Evolutionary conservation across 129 eudicot species (phyloP).

Genomic region (Arctium lappa): DNA sequence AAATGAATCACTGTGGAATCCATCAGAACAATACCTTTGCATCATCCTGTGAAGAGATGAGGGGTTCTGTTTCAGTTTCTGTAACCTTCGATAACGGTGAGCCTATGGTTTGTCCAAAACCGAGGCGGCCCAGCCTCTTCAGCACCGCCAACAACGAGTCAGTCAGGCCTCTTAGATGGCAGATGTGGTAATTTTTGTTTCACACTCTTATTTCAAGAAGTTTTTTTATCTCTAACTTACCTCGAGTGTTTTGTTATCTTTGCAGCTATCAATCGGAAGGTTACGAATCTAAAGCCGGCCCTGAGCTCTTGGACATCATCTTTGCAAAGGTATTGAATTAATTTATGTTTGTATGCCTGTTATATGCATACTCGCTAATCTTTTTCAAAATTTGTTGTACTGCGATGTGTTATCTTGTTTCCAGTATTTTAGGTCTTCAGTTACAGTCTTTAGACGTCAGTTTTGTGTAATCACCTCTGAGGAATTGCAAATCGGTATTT

Average conservation of each 20-base stretch:
- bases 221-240: neutral
- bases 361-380: neutral
- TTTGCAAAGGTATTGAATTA: conserved; percentile 52
- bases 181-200: conserved; percentile 46
- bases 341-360: neutral
- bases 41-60: conserved; percentile 65
- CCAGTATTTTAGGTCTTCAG: neutral
- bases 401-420: neutral
- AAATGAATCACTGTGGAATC: conserved; percentile 68
- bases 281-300: conserved; percentile 72
- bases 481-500: neutral
- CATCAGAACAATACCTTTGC: conserved; percentile 51
- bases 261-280: conserved; percentile 70
- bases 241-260: neutral
- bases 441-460: too few relatives aligned
- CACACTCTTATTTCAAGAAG: neutral
- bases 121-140: conserved; percentile 58
- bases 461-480: neutral
- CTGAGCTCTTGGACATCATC: conserved; percentile 89
- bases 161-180: conserved; percentile 62
- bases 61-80: conserved; percentile 45
- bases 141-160: conserved; percentile 40
- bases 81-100: conserved; percentile 40
- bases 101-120: conserved; percentile 86
- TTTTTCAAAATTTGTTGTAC: neutral